Evolutionary conservation across 257 asterid genomes (phyloP).

Genomic region (Penstemon newberryi): DNA sequence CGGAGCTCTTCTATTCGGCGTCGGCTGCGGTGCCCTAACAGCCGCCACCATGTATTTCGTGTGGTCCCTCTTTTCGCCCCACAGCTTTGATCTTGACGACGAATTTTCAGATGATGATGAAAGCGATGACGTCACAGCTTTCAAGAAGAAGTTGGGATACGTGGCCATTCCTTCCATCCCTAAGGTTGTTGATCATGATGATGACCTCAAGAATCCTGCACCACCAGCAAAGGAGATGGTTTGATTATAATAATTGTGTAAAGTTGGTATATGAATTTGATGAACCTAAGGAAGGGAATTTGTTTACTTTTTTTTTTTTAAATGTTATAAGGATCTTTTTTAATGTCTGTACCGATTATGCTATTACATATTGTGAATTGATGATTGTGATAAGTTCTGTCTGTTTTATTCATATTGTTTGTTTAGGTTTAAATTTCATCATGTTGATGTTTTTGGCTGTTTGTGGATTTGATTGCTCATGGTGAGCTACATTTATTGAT

Average conservation of each 20-base stretch:
- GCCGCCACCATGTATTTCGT: conserved; percentile 58
- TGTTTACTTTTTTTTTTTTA: background rate
- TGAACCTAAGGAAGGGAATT: conserved; percentile 7
- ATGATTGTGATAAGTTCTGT: conserved; percentile 9
- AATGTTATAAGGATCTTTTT: background rate
- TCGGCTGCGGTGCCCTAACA: conserved; percentile 70
- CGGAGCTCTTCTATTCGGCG: conserved; percentile 63
- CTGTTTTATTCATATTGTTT: too few species aligned
- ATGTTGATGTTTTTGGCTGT: background rate
- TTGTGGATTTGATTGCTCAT: background rate
- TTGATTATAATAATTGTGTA: conserved; percentile 22
- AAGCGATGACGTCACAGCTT: conserved; percentile 28
- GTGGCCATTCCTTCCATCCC: conserved; percentile 38
- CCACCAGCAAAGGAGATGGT: conserved; percentile 36
- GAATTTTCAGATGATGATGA: conserved; percentile 30
- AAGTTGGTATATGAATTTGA: conserved; percentile 1
- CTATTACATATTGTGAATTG: conserved; percentile 19
- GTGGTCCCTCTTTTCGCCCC: conserved; percentile 56
- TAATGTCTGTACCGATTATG: background rate
- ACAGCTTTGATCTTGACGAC: conserved; percentile 55
- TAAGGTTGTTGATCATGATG: conserved; percentile 34
- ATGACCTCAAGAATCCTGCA: conserved; percentile 47
- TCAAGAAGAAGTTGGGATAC: conserved; percentile 57
- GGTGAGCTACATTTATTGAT: background rate
- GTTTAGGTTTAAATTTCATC: background rate